A percentile compares a stretch with the other conserved stretches of the same genome.
Conservation (phyloP, 2,329 filamentous ascomycete genomes). For the Trichoderma semiorbis region DNA sequence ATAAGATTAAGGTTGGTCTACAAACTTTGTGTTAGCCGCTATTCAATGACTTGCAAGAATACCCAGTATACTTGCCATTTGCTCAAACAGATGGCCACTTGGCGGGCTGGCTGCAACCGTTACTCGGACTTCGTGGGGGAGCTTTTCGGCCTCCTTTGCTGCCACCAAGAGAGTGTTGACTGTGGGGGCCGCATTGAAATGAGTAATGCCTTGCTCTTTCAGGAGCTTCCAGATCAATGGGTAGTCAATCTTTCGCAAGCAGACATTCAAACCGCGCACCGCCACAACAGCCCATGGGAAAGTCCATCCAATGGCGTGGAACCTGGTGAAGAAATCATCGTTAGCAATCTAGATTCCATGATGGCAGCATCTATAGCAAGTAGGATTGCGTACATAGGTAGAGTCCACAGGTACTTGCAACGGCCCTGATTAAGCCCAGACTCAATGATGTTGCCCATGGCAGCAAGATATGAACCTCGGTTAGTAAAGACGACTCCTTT, state of each 20-base stretch:
- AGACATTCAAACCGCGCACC: constrained; percentile 91
- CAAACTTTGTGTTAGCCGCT: background rate
- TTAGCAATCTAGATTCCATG: background rate
- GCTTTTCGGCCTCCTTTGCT: constrained; percentile 66
- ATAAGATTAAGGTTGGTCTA: constrained; percentile 67
- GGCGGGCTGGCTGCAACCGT: constrained; percentile 92
- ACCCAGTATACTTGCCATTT: constrained; percentile 62
- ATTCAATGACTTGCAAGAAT: background rate
- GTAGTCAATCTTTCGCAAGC: constrained; percentile 92
- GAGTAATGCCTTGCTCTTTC: constrained; percentile 82
- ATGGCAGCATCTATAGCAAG: constrained; percentile 20
- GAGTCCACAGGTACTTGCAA: constrained; percentile 84
- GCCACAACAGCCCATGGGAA: constrained; percentile 93
- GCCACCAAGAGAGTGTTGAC: constrained; percentile 92
- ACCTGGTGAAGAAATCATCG: constrained; percentile 34
- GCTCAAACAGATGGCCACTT: constrained; percentile 83
- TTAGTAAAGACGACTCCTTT: constrained; percentile 95
- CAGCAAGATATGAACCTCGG: constrained; percentile 79
- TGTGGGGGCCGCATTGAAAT: constrained; percentile 94
- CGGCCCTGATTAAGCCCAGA: constrained; percentile 74
- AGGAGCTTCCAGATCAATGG: constrained; percentile 85
- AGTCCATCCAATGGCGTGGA: constrained; percentile 73
- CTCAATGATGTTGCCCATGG: constrained; percentile 83
- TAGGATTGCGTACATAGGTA: constrained; percentile 67
- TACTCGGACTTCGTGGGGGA: constrained; percentile 72